Evolutionary conservation across 148 eudicot genomes (phyloP).

Genomic region (Rhododendron mucronatum): DNA sequence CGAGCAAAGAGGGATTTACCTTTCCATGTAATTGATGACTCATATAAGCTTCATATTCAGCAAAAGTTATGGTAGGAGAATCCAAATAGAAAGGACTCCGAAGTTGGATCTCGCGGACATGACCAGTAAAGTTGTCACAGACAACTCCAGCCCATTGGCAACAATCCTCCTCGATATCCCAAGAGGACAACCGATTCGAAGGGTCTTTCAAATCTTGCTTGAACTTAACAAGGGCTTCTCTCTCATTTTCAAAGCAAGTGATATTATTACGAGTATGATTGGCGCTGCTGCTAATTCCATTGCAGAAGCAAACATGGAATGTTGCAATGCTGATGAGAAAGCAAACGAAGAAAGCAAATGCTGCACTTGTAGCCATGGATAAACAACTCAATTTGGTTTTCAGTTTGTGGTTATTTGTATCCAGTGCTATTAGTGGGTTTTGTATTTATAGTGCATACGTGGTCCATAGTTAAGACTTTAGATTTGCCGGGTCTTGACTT

Average conservation of each 20-base stretch:
- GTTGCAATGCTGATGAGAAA: too few relatives aligned
- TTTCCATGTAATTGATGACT: not conserved
- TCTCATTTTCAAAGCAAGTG: not conserved
- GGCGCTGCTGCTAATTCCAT: not conserved
- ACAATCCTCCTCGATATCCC: slow-evolving; percentile 19
- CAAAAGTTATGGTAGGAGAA: rapidly evolving
- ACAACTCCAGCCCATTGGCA: slow-evolving; percentile 26
- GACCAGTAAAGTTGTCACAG: slow-evolving; percentile 3
- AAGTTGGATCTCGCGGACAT: not conserved
- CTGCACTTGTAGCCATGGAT: too few relatives aligned
- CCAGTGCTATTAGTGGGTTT: too few relatives aligned
- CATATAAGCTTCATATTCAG: not conserved
- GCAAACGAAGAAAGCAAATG: too few relatives aligned
- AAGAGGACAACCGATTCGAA: not conserved
- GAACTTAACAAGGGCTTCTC: not conserved
- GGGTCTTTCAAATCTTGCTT: not conserved
- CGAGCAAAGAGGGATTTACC: not conserved
- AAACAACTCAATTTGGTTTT: too few relatives aligned
- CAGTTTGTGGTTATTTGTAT: too few relatives aligned
- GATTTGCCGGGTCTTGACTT: too few relatives aligned
- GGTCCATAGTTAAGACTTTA: too few relatives aligned
- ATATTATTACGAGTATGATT: too few relatives aligned
- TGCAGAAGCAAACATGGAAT: not conserved
- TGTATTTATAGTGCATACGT: too few relatives aligned
- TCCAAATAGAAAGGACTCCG: not conserved